Evolutionary conservation across 305 asterid genomes (phyloP).

Genomic region (Solanum hybrid): DNA sequence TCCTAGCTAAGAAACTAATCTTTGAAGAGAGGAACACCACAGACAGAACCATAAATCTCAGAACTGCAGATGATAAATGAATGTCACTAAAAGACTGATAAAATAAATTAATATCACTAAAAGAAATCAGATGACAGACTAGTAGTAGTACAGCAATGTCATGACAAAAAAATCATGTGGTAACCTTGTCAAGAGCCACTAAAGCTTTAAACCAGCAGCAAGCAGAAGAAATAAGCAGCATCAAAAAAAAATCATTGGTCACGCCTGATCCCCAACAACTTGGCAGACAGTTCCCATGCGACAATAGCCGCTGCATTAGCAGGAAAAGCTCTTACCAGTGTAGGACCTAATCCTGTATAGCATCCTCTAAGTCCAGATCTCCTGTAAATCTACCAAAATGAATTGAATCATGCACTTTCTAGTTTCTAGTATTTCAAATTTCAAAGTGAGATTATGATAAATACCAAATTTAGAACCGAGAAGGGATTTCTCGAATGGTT

Average conservation of each 20-base stretch:
- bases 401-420: slow-evolving; percentile 16
- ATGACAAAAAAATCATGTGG: not conserved
- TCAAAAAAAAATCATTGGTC: slow-evolving; percentile 18
- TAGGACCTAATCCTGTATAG: slow-evolving; percentile 85
- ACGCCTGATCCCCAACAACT: slow-evolving; percentile 59
- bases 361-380: slow-evolving; percentile 73
- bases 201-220: slow-evolving; percentile 2
- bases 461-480: slow-evolving; percentile 48
- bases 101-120: not conserved
- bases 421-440: slow-evolving; percentile 1
- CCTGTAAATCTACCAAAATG: slow-evolving; percentile 55
- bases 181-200: not conserved
- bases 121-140: slow-evolving; percentile 6
- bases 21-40: not conserved
- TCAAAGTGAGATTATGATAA: slow-evolving; percentile 8
- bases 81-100: not conserved
- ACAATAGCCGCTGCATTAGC: slow-evolving; percentile 95
- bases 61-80: not conserved
- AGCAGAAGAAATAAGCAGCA: slow-evolving; percentile 10
- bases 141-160: not conserved
- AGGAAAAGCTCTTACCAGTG: slow-evolving; percentile 80
- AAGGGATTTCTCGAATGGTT: slow-evolving; percentile 59
- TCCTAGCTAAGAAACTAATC: not conserved
- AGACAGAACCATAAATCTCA: not conserved
- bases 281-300: slow-evolving; percentile 77